phyloP scores from a whole-genome alignment of 306 rosid species.

The Prinsepia uniflora region DNA sequence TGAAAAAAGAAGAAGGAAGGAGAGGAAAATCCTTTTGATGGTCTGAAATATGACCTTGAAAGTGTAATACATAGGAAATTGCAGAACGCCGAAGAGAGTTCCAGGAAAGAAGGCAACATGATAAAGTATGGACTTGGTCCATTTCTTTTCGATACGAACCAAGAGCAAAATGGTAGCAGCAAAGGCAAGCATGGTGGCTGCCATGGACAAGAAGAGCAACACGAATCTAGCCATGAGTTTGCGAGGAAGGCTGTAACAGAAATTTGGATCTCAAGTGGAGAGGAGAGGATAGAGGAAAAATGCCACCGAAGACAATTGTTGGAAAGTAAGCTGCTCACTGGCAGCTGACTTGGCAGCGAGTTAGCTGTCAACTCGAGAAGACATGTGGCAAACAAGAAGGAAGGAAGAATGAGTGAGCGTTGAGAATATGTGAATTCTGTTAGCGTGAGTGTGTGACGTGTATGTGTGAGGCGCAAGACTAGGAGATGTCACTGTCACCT shows the following conservation, averaged over 20 bases:
- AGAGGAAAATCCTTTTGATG: no score
- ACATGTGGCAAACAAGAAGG: no score
- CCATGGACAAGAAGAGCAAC: conserved; percentile 29
- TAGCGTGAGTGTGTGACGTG: no score
- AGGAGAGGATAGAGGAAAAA: conserved; percentile 35
- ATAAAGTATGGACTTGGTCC: conserved; percentile 22
- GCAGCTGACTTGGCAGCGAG: no score
- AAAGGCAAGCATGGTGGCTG: conserved; percentile 32
- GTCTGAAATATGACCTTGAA: neutral
- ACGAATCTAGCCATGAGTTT: conserved; percentile 25
- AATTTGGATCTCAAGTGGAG: conserved; percentile 28
- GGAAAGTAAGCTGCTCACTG: no score
- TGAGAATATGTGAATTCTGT: no score
- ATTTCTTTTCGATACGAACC: neutral
- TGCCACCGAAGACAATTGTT: conserved; percentile 28
- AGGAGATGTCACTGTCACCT: no score
- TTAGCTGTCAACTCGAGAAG: no score
- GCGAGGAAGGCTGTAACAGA: conserved; percentile 19
- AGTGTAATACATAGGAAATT: neutral
- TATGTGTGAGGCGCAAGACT: no score
- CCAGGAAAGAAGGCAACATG: conserved; percentile 21
- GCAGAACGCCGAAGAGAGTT: neutral
- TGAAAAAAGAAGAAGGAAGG: neutral
- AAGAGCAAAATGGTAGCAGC: conserved; percentile 29
- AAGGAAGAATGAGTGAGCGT: no score